Conservation (phyloP, 1,284 basidiomycete species). For the Meira miltonrushii region DNA sequence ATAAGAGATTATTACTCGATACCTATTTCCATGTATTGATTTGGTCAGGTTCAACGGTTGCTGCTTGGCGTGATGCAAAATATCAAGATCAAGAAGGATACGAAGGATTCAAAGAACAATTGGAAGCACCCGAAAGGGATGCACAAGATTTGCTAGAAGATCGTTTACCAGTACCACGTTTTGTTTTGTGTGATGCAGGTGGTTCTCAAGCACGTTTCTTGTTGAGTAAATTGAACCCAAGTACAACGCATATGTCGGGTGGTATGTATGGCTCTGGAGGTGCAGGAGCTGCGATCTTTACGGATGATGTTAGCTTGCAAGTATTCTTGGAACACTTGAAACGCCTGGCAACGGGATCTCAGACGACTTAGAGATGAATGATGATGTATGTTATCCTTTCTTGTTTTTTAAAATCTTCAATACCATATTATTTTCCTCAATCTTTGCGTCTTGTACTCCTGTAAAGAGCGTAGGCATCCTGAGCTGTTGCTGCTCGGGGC, state of each 20-base stretch:
- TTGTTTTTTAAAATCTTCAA: neutral
- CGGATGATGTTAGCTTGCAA: slow-evolving; percentile 74
- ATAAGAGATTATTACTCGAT: slow-evolving; percentile 94
- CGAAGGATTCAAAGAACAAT: slow-evolving; percentile 93
- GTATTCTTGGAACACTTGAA: slow-evolving; percentile 56
- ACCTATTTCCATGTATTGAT: slow-evolving; percentile 99
- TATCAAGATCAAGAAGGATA: slow-evolving; percentile 99
- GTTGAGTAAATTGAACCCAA: slow-evolving; percentile 91
- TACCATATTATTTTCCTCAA: no score
- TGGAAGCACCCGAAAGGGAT: slow-evolving; percentile 71
- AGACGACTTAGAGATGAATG: slow-evolving; percentile 1
- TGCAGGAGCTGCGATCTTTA: slow-evolving; percentile 87
- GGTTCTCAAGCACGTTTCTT: slow-evolving; percentile 97
- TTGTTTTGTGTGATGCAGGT: slow-evolving; percentile 96
- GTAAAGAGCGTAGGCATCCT: no score
- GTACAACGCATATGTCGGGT: slow-evolving; percentile 90
- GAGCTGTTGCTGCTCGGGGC: no score
- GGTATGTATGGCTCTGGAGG: slow-evolving; percentile 56
- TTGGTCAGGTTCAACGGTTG: slow-evolving; percentile 96
- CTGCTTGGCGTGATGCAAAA: slow-evolving; percentile 97
- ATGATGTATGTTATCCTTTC: no score
- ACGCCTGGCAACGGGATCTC: slow-evolving; percentile 33
- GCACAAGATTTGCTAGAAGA: slow-evolving; percentile 79
- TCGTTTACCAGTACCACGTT: slow-evolving; percentile 92
- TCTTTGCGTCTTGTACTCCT: no score